phyloP scores from a whole-genome alignment of 768 basidiomycete species.

The Clitopilus hobsonii region DNA sequence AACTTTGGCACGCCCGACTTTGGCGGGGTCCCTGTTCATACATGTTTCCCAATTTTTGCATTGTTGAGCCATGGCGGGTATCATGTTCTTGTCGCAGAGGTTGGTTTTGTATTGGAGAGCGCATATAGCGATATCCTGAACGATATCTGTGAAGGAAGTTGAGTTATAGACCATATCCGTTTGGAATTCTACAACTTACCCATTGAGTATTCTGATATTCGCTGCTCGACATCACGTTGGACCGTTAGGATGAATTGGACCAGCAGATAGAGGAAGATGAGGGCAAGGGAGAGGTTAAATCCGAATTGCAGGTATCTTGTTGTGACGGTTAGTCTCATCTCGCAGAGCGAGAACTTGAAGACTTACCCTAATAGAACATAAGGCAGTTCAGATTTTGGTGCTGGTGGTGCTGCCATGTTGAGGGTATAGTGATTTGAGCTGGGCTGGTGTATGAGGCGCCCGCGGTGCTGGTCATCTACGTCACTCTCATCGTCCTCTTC shows the following conservation, averaged over 20 bases:
- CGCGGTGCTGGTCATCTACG: slow-evolving; percentile 42
- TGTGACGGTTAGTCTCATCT: slow-evolving; percentile 11
- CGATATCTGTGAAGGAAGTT: slow-evolving; percentile 53
- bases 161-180: neutral
- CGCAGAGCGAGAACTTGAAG: neutral
- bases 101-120: slow-evolving; percentile 77
- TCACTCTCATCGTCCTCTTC: slow-evolving; percentile 37
- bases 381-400: slow-evolving; percentile 61
- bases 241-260: slow-evolving; percentile 87
- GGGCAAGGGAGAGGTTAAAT: slow-evolving; percentile 83
- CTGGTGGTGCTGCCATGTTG: slow-evolving; percentile 63
- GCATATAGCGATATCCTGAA: slow-evolving; percentile 91
- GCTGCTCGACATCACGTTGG: slow-evolving; percentile 83
- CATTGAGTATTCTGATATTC: slow-evolving; percentile 84
- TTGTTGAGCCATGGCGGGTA: slow-evolving; percentile 85
- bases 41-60: slow-evolving; percentile 91
- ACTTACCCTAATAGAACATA: slow-evolving; percentile 84
- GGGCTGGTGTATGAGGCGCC: slow-evolving; percentile 31
- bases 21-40: slow-evolving; percentile 91
- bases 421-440: slow-evolving; percentile 81
- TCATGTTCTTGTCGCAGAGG: slow-evolving; percentile 65
- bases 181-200: slow-evolving; percentile 42
- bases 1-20: slow-evolving; percentile 84
- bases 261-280: slow-evolving; percentile 80
- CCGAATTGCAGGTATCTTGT: slow-evolving; percentile 90